Conservation (phyloP, 768 basidiomycete species). For the Hebeloma cylindrosporum region DNA sequence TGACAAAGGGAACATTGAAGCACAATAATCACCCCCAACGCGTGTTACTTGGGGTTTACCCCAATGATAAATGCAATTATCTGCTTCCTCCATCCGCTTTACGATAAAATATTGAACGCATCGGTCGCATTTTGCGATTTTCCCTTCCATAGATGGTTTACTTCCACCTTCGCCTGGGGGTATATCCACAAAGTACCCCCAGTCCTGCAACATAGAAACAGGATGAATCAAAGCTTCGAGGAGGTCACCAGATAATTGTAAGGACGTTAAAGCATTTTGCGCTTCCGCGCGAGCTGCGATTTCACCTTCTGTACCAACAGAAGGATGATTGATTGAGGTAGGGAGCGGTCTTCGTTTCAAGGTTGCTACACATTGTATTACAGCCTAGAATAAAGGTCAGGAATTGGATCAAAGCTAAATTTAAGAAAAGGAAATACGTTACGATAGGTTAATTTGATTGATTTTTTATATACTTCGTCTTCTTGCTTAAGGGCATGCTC, state of each 20-base stretch:
- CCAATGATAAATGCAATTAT: constrained; percentile 82
- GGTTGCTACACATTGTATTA: constrained; percentile 50
- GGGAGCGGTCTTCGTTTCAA: constrained; percentile 56
- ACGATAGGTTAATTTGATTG: constrained; percentile 79
- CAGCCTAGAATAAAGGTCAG: constrained; percentile 34
- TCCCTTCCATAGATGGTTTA: constrained; percentile 59
- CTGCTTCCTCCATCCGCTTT: constrained; percentile 51
- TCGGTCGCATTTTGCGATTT: constrained; percentile 72
- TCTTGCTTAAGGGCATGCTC: constrained; percentile 85
- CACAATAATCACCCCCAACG: constrained; percentile 56
- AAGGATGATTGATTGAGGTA: constrained; percentile 57
- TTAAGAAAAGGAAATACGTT: constrained; percentile 50
- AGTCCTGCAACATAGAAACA: constrained; percentile 53
- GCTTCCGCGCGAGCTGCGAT: constrained; percentile 55
- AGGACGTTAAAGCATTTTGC: constrained; percentile 49
- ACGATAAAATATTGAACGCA: constrained; percentile 74
- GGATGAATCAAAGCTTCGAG: constrained; percentile 64
- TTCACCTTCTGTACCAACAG: constrained; percentile 76
- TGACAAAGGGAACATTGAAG: not conserved
- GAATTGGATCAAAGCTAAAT: not conserved
- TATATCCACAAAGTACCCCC: constrained; percentile 70
- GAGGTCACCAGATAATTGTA: constrained; percentile 50
- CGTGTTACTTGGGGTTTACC: constrained; percentile 64
- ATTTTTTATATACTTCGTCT: constrained; percentile 70
- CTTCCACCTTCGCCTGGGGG: constrained; percentile 68